Evolutionary conservation across 2,329 filamentous ascomycete genomes (phyloP), one percentile per base, ranked within the genome.

Genomic region (Epichloe coenophiala): DNA sequence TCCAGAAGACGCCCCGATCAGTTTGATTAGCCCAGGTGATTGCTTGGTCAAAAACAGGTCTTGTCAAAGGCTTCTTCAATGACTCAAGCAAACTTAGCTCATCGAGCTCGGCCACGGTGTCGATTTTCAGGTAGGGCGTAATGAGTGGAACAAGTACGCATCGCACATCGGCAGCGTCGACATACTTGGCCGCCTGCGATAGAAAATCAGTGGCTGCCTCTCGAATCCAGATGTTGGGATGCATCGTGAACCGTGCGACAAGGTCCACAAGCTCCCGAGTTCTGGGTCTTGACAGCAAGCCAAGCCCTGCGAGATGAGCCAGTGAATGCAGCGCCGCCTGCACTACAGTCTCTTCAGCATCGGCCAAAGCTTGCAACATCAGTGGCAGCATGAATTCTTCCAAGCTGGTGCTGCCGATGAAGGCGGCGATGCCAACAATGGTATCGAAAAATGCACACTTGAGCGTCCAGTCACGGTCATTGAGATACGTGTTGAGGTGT

Each of bases 401-500:
- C 35, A 98, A 70, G 57, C 84, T 94, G 36, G 83, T 86, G 53
- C 86, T 89, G 31, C 93, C 93, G 36, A 97, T 79, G 58, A 95
- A 95, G 1, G 87, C 81, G 4, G 90, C 88, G 56, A 98, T 90
- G 3, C 90, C 91, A 15, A 97, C 88, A 27, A 97, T 88, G 0
- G 89, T 88, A 61, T 95, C 90, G 60, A 98, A 96, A 63, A 97
- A 97, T 2, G 91, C 89, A 60, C 89, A 96, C 65, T 95, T 96
- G 35, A 98, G 71, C 64, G 88, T 88, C 93, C 93, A 98, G 63
- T 98, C 90, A 41, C 85, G 81, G 60, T 97, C 93, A 58, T 98
- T 98, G 8, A 98, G 71, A 60, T 98, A 98, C 0, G 93, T 98
- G 62, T 97, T 97, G 31, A 98, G 73, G 68, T 98, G 93, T 35